Base-by-base conservation (phyloP, 768 basidiomycete species). In the Hygrophorus russula region DNA sequence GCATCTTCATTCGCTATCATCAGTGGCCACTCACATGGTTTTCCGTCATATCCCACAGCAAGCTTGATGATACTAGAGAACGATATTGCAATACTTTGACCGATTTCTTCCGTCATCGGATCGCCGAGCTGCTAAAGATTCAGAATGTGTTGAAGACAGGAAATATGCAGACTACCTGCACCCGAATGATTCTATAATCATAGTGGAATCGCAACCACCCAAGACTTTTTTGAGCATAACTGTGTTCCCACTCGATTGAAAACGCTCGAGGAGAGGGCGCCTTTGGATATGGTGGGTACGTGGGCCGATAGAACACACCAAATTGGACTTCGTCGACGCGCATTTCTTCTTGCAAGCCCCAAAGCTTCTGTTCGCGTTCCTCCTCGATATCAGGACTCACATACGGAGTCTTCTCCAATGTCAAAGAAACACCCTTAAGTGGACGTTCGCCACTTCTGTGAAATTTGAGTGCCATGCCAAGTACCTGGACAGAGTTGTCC, bases 211-310 rank as follows among this genome's bases (percentile, higher is more conserved):
- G 57, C 14, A 87, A 56, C 56, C 72, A 69, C 0, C 71, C 81
- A 27, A 69, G 65, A 29, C 74, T 68, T 9, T 65, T 49, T 6
- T 52, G 47, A 32, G 60, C 56, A 46, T 74, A 78, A 33, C 74
- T 62, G 32, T 67, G 59, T 43, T 82, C 73, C 71, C 77, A 85
- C 59, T 89, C 87, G 3, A 78, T 61, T 0, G 83, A 87, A 56
- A 82, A 89, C 2, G 67, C 63, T 7, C 77, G 58, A 13, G 52
- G 51, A 35, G 59, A 59, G 6, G 54, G 56, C 42, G 41, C 56
- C 53, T 49, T 44, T 51, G 29, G 50, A 30, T 30, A 61, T 56
- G 53, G 66, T 59, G 28, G 46, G 40, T 47, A 53, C 6, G 61
- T 54, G 27, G 24, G 24, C 24, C 68, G 65, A 51, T 72, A 76